Evolutionary conservation across 192 early-diverging fungal genomes (phyloP), one percentile per base, ranked within the genome.

Genomic region (Spizellomyces punctatus): DNA sequence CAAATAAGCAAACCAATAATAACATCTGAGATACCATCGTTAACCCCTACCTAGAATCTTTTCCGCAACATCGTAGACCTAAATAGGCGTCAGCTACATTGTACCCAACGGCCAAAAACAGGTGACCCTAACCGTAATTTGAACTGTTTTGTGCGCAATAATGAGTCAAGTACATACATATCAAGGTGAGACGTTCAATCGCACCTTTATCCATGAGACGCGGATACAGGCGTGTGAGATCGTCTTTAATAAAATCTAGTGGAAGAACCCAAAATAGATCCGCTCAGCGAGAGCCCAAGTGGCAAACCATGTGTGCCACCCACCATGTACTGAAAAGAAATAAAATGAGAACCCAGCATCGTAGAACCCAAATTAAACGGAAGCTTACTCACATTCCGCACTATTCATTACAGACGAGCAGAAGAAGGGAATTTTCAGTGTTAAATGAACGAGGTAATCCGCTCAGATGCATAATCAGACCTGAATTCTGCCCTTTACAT

Each of bases 61-160:
- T 43, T 91, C 88, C 19, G 89, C 91, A 41, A 93, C 90, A 79
- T 96, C 92, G 64, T 91, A 90, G 0, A 95, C 86, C 58, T 61
- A 21, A 36, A 36, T 36, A 36, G 27, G 41, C 36, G 16, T 22
- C 19, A n/a, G 50, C 8, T 56, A 17, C 27, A 36, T 36, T 36
- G 27, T 19, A 16, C 5, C 41, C 50, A 6, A 58, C 50, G 52
- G 52, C 12, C 16, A 61, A n/a, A 1, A 14, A 45, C 49, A 9
- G 0, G 17, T 67, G 66, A 6, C 12, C 1, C 63, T 46, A 16
- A 46, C 63, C 10, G 63, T 36, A 6, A 65, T 46, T 65, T 46
- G 63, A 12, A 60, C 69, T 62, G 69, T 50, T 36, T 36, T 36
- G 27, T 36, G 27, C 27, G 27, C 27, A 36, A 36, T 36, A 36